These are phyloP conservation scores for Pseudocercospora eumusae DNA, from an alignment of 2,329 filamentous ascomycete genomes.

Conservation along the genomic window DNA sequence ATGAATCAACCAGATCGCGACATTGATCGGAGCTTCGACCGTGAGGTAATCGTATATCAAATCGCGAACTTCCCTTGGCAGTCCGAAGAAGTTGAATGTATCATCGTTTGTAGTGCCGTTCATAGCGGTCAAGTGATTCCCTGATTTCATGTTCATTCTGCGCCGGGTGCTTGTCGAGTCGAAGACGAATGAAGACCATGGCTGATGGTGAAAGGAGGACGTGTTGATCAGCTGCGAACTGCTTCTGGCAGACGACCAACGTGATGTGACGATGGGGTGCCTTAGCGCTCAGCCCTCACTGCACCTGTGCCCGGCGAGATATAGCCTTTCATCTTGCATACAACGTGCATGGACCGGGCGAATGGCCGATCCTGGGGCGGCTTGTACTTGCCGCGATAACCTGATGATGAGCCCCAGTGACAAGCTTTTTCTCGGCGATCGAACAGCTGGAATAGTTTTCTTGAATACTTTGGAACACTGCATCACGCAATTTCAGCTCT, in stretches of 20 bases:
- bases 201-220: not conserved
- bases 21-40: not conserved
- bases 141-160: not conserved
- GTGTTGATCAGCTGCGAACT: constrained; percentile 9
- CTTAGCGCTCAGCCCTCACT: constrained; percentile 10
- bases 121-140: not conserved
- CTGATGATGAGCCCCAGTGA: not conserved
- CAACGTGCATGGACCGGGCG: not conserved
- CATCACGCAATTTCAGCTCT: no score
- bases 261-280: constrained; percentile 10
- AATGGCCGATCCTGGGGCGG: constrained; percentile 2
- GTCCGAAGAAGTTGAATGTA: constrained; percentile 2
- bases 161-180: not conserved
- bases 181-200: not conserved
- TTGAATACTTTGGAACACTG: no score
- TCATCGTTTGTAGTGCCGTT: not conserved
- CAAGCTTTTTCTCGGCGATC: not conserved
- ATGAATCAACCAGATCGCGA: constrained; percentile 5
- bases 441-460: no score
- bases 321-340: constrained; percentile 11
- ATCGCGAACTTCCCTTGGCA: constrained; percentile 6
- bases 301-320: not conserved
- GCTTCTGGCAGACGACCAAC: not conserved
- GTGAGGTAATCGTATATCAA: not conserved
- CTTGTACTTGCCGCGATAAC: constrained; percentile 7